phyloP scores from a whole-genome alignment of 169 alveolate genomes.

The Plasmodium ovale region DNA sequence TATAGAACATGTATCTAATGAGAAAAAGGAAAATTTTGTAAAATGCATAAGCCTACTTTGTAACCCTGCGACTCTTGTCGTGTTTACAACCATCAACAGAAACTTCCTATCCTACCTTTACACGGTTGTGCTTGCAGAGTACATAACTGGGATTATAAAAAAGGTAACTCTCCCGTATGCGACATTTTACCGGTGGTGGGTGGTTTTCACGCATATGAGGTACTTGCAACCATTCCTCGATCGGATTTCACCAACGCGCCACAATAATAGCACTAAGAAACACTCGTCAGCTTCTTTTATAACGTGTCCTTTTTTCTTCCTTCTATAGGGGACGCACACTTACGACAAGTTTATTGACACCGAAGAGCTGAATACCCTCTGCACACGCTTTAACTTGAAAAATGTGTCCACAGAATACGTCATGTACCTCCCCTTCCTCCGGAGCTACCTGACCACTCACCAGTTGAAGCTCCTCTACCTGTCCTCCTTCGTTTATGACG shows the following conservation, averaged over 20 bases:
- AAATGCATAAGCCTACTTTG: slow-evolving; percentile 21
- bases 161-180: no score
- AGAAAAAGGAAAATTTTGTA: slow-evolving; percentile 12
- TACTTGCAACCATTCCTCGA: no score
- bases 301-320: not conserved
- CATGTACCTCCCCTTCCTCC: slow-evolving; percentile 26
- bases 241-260: no score
- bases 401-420: slow-evolving; percentile 36
- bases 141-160: slow-evolving; percentile 16
- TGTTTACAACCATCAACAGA: slow-evolving; percentile 30
- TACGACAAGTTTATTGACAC: slow-evolving; percentile 27
- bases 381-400: slow-evolving; percentile 1
- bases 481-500: slow-evolving; percentile 31
- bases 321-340: slow-evolving; percentile 43
- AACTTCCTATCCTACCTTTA: slow-evolving; percentile 25
- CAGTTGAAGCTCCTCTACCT: slow-evolving; percentile 19
- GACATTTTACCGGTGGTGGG: no score
- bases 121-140: slow-evolving; percentile 23
- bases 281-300: no score
- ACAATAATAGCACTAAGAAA: no score
- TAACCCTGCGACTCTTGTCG: slow-evolving; percentile 16
- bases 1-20: slow-evolving; percentile 46
- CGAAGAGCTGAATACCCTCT: slow-evolving; percentile 2
- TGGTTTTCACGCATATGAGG: no score
- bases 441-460: slow-evolving; percentile 24